A percentile compares a stretch with the other conserved stretches of the same genome.
Conservation (phyloP, 257 asterid genomes). For the Ocimum tenuiflorum region DNA sequence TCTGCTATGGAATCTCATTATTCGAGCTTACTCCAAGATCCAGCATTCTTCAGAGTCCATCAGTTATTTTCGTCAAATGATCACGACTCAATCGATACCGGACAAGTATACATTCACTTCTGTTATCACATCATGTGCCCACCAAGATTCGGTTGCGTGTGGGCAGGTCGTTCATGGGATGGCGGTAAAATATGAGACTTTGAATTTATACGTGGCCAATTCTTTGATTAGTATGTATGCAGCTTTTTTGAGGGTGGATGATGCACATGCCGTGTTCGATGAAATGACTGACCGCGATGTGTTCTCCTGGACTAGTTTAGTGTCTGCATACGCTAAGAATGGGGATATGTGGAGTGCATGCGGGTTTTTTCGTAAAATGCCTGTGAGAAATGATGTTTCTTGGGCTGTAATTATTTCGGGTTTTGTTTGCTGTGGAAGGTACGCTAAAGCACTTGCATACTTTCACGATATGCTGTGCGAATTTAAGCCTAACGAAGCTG, state of each 20-base stretch:
- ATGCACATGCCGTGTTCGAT: constrained; percentile 49
- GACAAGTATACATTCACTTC: constrained; percentile 64
- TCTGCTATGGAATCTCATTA: constrained; percentile 63
- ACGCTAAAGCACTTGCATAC: constrained; percentile 40
- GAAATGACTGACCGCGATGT: constrained; percentile 61
- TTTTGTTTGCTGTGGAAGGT: constrained; percentile 42
- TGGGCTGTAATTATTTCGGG: constrained; percentile 76
- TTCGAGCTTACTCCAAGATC: constrained; percentile 52
- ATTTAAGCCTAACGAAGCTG: constrained; percentile 64
- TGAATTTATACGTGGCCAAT: constrained; percentile 49
- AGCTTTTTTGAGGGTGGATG: constrained; percentile 30
- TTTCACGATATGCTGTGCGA: constrained; percentile 42
- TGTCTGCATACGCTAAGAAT: constrained; percentile 49
- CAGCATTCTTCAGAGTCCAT: constrained; percentile 38
- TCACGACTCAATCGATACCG: constrained; percentile 31
- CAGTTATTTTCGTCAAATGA: constrained; percentile 42
- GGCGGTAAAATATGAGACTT: constrained; percentile 37
- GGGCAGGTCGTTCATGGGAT: constrained; percentile 57
- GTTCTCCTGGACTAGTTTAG: constrained; percentile 66
- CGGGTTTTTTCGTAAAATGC: constrained; percentile 44
- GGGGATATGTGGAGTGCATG: constrained; percentile 46
- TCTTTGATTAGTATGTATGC: constrained; percentile 51
- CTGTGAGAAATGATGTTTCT: constrained; percentile 61
- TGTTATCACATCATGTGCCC: constrained; percentile 58
- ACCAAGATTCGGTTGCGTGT: constrained; percentile 24